These are phyloP conservation scores for Backusella liffmaniae DNA, from an alignment of 192 early-diverging fungal species.

Conservation along the genomic window DNA sequence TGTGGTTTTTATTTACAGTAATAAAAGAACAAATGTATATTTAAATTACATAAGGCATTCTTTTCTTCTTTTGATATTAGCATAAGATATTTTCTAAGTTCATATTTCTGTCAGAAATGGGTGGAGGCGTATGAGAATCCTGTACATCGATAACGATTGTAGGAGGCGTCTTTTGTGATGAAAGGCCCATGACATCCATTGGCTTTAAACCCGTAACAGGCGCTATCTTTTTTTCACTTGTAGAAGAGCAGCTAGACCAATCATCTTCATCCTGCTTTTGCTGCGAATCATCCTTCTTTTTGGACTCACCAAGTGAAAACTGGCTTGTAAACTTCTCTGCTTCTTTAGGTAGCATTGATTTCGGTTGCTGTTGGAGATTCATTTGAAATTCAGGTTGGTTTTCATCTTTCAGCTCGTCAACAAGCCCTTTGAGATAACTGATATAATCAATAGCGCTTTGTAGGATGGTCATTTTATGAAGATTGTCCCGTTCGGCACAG, in stretches of 20 bases:
- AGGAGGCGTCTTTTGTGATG: not conserved
- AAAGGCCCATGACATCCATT: constrained; percentile 9
- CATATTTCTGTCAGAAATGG: constrained; percentile 15
- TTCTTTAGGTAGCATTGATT: constrained; percentile 33
- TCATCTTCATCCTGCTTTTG: not conserved
- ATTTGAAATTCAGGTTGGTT: constrained; percentile 7
- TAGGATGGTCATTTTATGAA: constrained; percentile 72
- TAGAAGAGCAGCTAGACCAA: not conserved
- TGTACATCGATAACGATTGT: not conserved
- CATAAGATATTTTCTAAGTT: constrained; percentile 17
- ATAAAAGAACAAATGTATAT: not conserved
- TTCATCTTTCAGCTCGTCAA: constrained; percentile 22
- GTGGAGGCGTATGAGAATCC: not conserved
- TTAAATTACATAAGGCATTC: not conserved
- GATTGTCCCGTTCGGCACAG: constrained; percentile 60
- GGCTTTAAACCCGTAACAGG: constrained; percentile 10
- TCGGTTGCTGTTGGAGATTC: constrained; percentile 19
- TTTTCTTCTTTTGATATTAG: not conserved
- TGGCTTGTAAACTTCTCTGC: constrained; percentile 25
- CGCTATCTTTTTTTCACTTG: not conserved
- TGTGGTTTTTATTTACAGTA: constrained; percentile 5
- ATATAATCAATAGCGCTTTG: constrained; percentile 78
- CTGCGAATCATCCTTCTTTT: not conserved
- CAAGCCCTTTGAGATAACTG: constrained; percentile 45
- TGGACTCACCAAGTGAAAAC: constrained; percentile 7